phyloP scores from a whole-genome alignment of 2,329 filamentous ascomycete genomes.

The Phaeosphaeriaceae sp. region DNA sequence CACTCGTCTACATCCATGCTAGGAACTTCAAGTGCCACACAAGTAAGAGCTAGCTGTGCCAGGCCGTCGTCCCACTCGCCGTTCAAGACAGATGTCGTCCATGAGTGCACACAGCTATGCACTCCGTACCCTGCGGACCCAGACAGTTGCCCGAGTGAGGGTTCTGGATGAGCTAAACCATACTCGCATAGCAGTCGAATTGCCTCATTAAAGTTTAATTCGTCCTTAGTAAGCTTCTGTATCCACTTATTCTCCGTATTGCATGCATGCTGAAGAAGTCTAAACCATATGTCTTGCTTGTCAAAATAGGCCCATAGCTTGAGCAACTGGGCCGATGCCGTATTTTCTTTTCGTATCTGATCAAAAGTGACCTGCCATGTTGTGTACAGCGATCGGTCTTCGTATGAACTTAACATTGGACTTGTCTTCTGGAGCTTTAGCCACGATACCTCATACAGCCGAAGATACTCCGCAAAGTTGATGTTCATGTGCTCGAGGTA shows the following conservation, averaged over 20 bases:
- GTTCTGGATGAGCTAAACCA: slow-evolving; percentile 35
- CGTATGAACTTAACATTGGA: slow-evolving; percentile 37
- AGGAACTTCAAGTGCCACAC: background rate
- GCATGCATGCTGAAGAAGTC: slow-evolving; percentile 41
- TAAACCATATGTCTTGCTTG: slow-evolving; percentile 55
- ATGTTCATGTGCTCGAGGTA: slow-evolving; percentile 51
- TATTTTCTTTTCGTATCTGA: slow-evolving; percentile 44
- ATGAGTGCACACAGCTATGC: slow-evolving; percentile 46
- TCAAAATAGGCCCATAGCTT: slow-evolving; percentile 53
- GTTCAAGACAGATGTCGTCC: slow-evolving; percentile 38
- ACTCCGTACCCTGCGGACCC: slow-evolving; percentile 40
- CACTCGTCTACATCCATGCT: too few species aligned
- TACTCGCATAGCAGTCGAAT: slow-evolving; percentile 40
- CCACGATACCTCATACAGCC: slow-evolving; percentile 52
- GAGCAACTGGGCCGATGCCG: slow-evolving; percentile 45
- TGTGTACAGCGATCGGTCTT: slow-evolving; percentile 33
- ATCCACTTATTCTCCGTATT: slow-evolving; percentile 11
- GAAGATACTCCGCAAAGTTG: slow-evolving; percentile 50
- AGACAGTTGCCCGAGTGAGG: background rate
- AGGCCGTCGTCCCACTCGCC: slow-evolving; percentile 17
- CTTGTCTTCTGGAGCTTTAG: slow-evolving; percentile 24
- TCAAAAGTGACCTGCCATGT: slow-evolving; percentile 52
- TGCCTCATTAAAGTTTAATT: slow-evolving; percentile 33
- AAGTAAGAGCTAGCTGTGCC: background rate
- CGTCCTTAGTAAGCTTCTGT: slow-evolving; percentile 32